Percentiles rank a stretch among this genome's conserved stretches.
Evolutionary conservation across 257 asterid genomes (phyloP).

Genomic region (Nicotiana tomentosiformis): DNA sequence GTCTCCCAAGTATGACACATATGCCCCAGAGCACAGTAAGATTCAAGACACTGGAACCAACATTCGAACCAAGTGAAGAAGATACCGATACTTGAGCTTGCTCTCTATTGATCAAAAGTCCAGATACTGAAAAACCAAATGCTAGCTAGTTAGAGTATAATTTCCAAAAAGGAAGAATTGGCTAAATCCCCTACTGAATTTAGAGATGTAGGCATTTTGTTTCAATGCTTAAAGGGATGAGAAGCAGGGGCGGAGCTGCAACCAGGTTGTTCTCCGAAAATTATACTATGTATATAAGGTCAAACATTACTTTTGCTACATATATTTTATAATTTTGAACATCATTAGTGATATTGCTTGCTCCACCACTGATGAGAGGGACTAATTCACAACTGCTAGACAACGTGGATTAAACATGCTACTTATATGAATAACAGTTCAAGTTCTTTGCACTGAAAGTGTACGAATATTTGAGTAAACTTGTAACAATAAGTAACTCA

Average conservation of each 20-base stretch:
- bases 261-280: too few species aligned
- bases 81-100: constrained; percentile 27
- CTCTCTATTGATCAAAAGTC: constrained; percentile 28
- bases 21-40: constrained; percentile 33
- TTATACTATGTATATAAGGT: too few species aligned
- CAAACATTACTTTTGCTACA: too few species aligned
- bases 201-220: background rate
- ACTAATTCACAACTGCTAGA: background rate
- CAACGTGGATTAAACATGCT: too few species aligned
- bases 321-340: too few species aligned
- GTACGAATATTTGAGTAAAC: too few species aligned
- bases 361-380: too few species aligned
- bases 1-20: constrained; percentile 30
- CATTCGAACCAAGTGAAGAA: constrained; percentile 26
- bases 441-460: background rate
- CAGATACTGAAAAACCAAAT: constrained; percentile 24
- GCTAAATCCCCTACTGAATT: background rate
- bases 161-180: background rate
- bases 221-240: background rate
- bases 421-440: background rate
- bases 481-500: too few species aligned
- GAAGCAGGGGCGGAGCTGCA: too few species aligned
- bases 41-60: constrained; percentile 30
- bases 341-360: too few species aligned
- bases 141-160: background rate